phyloP scores from a whole-genome alignment of 2,329 filamentous ascomycete species.

The Ophiocordyceps robertsii region DNA sequence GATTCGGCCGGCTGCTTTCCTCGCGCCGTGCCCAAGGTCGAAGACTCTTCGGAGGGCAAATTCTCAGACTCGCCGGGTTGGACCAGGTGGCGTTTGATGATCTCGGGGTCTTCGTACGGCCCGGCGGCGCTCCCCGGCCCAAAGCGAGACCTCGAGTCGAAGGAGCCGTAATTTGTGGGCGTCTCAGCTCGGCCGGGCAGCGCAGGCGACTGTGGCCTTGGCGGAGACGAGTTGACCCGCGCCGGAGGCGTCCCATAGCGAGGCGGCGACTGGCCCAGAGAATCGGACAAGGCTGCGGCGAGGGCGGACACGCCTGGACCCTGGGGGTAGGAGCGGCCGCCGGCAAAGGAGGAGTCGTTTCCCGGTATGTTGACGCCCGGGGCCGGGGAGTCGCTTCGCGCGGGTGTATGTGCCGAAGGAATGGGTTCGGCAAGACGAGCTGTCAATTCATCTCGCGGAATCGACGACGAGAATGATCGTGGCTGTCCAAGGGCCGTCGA shows the following conservation, averaged over 20 bases:
- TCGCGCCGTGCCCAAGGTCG: conserved; percentile 29
- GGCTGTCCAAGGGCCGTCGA: conserved; percentile 33
- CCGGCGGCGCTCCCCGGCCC: conserved; percentile 31
- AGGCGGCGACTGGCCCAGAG: conserved; percentile 55
- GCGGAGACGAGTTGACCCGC: conserved; percentile 43
- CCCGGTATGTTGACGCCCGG: conserved; percentile 15
- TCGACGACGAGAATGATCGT: conserved; percentile 34
- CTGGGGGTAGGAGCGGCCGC: conserved; percentile 47
- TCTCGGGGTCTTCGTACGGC: conserved; percentile 77
- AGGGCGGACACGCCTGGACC: conserved; percentile 80
- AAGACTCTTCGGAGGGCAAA: conserved; percentile 32
- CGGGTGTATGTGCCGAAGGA: conserved; percentile 24
- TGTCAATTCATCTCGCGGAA: conserved; percentile 45
- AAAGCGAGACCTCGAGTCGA: conserved; percentile 52
- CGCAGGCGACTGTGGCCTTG: conserved; percentile 23
- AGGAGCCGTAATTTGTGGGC: conserved; percentile 72
- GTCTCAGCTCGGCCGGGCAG: conserved; percentile 28
- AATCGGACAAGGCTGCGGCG: conserved; percentile 72
- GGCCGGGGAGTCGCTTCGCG: conserved; percentile 20
- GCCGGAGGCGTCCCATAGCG: conserved; percentile 53
- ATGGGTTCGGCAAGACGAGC: conserved; percentile 48
- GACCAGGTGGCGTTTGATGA: conserved; percentile 80
- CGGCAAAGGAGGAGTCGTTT: conserved; percentile 49
- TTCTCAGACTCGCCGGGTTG: conserved; percentile 41
- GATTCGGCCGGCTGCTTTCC: conserved; percentile 37